Evolutionary conservation across 495 filamentous ascomycete species (phyloP), one percentile per base, ranked within the genome.

Genomic region (Penicillium riverlandense): DNA sequence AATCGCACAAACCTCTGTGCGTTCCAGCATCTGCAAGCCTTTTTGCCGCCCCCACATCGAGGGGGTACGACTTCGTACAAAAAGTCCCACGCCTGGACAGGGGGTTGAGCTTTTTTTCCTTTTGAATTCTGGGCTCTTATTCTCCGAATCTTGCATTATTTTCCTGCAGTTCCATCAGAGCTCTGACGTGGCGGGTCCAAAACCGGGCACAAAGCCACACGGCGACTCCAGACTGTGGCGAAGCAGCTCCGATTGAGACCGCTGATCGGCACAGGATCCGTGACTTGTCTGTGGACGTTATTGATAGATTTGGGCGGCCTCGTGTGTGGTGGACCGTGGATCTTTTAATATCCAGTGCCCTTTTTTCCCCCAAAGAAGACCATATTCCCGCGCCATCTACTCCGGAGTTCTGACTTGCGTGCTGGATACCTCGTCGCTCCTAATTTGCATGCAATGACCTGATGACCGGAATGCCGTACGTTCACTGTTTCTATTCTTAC

Each of bases 161-260:
- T 12, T 11, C 9, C n/a, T 12, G 9, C 32, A 10, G 32, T 9
- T 34, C 32, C 10, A 55, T 49, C 49, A 46, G 43, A 47, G 35
- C 42, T 44, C 54, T 58, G 57, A 61, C 57, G 57, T 61, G 57
- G 57, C 49, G 53, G 48, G 49, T 48, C 40, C 43, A 52, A 54
- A 54, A 49, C 45, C 46, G 41, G 51, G 48, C 38, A 29, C 45
- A 35, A 45, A 45, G 57, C 57, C 54, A 58, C 57, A 55, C 36
- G 48, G 48, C 22, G 22, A 22, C 57, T 58, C 57, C 59, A 58
- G 39, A 47, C 57, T 67, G 67, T 70, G 67, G 67, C 67, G 67
- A 60, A 71, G 67, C 52, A 53, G 49, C 47, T 69, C 63, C 63
- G 64, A 63, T 48, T 53, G 47, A 38, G 11, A 37, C 30, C 44